phyloP scores from a whole-genome alignment of 108 stramenopile genomes.

The Cyclostephanos invisitatus region DNA sequence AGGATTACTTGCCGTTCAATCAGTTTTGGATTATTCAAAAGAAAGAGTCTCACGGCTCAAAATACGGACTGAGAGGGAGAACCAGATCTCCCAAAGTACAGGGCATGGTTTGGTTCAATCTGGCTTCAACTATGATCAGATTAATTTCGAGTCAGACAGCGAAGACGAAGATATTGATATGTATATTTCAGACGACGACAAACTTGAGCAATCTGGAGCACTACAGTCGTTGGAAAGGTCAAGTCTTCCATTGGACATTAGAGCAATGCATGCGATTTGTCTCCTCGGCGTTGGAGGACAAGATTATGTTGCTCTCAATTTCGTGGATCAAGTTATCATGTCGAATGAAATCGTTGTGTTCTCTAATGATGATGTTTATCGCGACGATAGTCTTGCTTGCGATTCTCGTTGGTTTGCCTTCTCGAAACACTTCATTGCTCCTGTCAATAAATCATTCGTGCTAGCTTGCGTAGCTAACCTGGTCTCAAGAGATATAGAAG shows the following conservation, averaged over 20 bases:
- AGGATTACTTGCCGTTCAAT: slow-evolving; percentile 64
- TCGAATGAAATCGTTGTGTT: slow-evolving; percentile 37
- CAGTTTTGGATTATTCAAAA: slow-evolving; percentile 67
- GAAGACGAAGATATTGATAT: slow-evolving; percentile 41
- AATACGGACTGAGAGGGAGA: slow-evolving; percentile 28
- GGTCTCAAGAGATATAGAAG: slow-evolving; percentile 44
- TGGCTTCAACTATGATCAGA: slow-evolving; percentile 55
- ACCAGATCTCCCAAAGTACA: slow-evolving; percentile 29
- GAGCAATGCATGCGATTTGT: slow-evolving; percentile 59
- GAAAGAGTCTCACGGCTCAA: slow-evolving; percentile 53
- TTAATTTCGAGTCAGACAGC: slow-evolving; percentile 37
- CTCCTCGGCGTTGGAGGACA: slow-evolving; percentile 68
- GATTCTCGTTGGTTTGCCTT: slow-evolving; percentile 58
- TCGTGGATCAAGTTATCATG: slow-evolving; percentile 51
- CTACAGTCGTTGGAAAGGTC: slow-evolving; percentile 57
- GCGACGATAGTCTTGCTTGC: slow-evolving; percentile 19
- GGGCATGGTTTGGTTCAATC: slow-evolving; percentile 37
- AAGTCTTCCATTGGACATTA: slow-evolving; percentile 65
- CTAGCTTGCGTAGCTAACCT: slow-evolving; percentile 68
- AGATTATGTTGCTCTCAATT: slow-evolving; percentile 68
- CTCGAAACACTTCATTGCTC: slow-evolving; percentile 48
- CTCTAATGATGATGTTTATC: slow-evolving; percentile 2
- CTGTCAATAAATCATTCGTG: slow-evolving; percentile 51
- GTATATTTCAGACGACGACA: slow-evolving; percentile 68
- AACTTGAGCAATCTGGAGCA: slow-evolving; percentile 43